Conservation (phyloP, 2,329 filamentous ascomycete species). For the Diplodia sapinea region DNA sequence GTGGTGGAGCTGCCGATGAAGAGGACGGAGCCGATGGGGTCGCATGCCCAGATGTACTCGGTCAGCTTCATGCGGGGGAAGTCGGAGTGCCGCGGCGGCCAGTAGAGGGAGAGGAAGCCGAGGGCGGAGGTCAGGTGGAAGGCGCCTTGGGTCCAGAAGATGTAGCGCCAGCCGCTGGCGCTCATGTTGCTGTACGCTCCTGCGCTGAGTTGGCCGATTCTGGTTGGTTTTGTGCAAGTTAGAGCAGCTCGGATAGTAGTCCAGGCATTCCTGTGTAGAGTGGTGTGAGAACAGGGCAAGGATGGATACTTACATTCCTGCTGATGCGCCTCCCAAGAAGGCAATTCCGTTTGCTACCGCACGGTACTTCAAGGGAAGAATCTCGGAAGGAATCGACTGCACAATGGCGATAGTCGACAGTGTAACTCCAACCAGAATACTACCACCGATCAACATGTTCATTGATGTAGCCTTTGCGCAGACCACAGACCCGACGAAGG, state of each 20-base stretch:
- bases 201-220: constrained; percentile 57
- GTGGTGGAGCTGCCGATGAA: constrained; percentile 45
- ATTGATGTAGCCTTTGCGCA: constrained; percentile 63
- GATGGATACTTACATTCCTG: constrained; percentile 55
- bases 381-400: constrained; percentile 62
- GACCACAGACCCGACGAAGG: constrained; percentile 60
- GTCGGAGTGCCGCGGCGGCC: constrained; percentile 50
- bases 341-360: constrained; percentile 61
- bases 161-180: constrained; percentile 59
- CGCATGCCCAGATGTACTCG: constrained; percentile 45
- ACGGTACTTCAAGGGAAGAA: constrained; percentile 63
- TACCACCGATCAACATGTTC: constrained; percentile 63
- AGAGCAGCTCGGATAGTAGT: neutral
- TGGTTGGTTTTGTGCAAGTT: constrained; percentile 34
- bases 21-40: constrained; percentile 42
- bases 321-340: constrained; percentile 58
- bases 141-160: constrained; percentile 65
- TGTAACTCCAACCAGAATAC: constrained; percentile 62
- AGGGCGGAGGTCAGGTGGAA: constrained; percentile 57
- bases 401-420: constrained; percentile 62
- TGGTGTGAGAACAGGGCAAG: neutral
- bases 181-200: constrained; percentile 59
- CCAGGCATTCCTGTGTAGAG: neutral
- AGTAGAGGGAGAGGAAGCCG: constrained; percentile 57
- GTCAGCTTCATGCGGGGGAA: constrained; percentile 48